Evolutionary conservation across 768 basidiomycete genomes (phyloP), one percentile per base, ranked within the genome.

Genomic region (Imleria badia): DNA sequence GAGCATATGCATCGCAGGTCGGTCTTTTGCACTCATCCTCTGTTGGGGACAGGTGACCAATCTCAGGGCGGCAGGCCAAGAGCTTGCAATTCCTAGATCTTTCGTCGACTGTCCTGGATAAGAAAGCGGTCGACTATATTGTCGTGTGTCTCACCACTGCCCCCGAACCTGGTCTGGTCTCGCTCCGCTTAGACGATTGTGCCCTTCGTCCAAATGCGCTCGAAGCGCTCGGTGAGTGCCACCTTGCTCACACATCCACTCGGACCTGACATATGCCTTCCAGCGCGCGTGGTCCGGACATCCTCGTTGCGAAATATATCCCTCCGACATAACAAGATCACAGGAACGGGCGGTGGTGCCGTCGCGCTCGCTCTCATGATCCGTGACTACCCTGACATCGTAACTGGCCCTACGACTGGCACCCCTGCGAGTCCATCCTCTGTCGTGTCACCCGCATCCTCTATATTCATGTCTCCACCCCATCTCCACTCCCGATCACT

Each of bases 321-420:
- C 6, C 73, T 99, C 22, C 84, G 96, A 15, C 82, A 91, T 43
- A 98, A 99, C 71, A 83, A 83, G 40, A 97, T 98, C 63, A 84
- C 79, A 33, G 80, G 86, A 0, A 81, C 89, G 0, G 94, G 94
- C 33, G 94, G 90, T 7, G 93, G 94, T 33, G 94, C 89, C 9
- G 93, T 98, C 6, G 90, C 94, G 0, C 78, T 98, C 13, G 94
- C 96, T 0, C 80, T 97, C 48, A 94, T 99, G 92, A 94, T 98
- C 58, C 84, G 91, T 48, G 96, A 98, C 70, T 98, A 98, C 66
- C 91, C 93, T 5, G 93, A 97, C 60, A 78, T 87, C 40, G 81
- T 86, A 10, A 75, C 79, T 29, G 65, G 48, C 0, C 42, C 57
- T 4, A 31, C 33, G 1, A 3, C 56, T 31, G 5, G 22, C 33